Evolutionary conservation across 1,139 yeast genomes (phyloP), one percentile per base, ranked within the genome.

Genomic region (Ogataea hybrid): DNA sequence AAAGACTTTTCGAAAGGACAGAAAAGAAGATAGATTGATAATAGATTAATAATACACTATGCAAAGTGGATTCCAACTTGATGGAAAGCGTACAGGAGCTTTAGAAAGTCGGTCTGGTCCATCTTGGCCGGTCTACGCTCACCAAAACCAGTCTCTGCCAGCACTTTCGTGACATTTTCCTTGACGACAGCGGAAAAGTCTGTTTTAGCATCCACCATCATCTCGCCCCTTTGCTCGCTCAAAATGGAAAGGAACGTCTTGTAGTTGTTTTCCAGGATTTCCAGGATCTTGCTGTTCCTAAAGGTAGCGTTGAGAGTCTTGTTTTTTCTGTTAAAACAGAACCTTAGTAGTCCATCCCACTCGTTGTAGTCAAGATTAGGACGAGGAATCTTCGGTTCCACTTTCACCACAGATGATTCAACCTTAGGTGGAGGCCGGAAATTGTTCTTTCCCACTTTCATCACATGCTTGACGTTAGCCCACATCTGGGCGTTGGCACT

Each of bases 361-460:
- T 92, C 98, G 58, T 84, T 78, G 61, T 83, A 90, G 59, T 89
- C 96, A 28, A 92, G 81, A 54, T 85, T 80, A 6, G 98, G 98
- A 54, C 97, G 77, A 39, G 98, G 98, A 43, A 68, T 73, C 63
- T 92, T 92, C 45, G 94, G 81, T 64, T 90, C 98, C 40, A 92
- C 81, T 59, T 96, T 77, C 16, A 92, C 97, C 37, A 92, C 98
- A 31, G 95, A 84, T 0, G 97, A 88, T 64, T 92, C 99, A 46
- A 92, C 99, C 64, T 92, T 92, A 44, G 99, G 99, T 16, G 99
- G 99, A 28, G 99, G 99, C 52, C 97, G 76, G 72, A 92, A 92
- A 61, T 92, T 92, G 63, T 94, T 94, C 61, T 81, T 84, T 25
- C 98, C 97, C 30, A 92, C 98, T 65, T 94, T 94, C 99, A 92